Conservation (phyloP, 2,329 filamentous ascomycete species). For the Botrytis sinoallii region DNA sequence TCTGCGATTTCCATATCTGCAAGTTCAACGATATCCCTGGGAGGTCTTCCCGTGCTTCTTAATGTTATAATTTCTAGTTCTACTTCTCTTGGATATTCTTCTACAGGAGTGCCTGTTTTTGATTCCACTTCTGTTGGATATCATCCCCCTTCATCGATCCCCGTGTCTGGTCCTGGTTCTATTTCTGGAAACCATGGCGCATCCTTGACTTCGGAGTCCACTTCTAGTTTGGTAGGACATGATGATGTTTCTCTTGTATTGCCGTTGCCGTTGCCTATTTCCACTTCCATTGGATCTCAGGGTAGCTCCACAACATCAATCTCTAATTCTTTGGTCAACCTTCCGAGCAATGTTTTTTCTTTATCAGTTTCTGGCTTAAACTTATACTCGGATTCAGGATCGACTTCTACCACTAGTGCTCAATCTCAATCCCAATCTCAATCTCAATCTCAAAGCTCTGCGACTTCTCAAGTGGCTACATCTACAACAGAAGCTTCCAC, state of each 20-base stretch:
- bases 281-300: constrained; percentile 11
- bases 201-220: constrained; percentile 5
- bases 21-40: constrained; percentile 16
- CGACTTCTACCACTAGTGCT: constrained; percentile 12
- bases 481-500: constrained; percentile 4
- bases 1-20: constrained; percentile 10
- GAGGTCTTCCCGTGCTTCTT: not conserved
- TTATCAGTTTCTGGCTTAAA: constrained; percentile 16
- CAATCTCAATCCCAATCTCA: constrained; percentile 9
- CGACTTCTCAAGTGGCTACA: constrained; percentile 5
- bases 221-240: constrained; percentile 9
- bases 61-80: constrained; percentile 17
- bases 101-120: not conserved
- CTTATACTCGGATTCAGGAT: constrained; percentile 23
- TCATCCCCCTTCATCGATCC: not conserved
- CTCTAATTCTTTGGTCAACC: constrained; percentile 11
- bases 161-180: not conserved
- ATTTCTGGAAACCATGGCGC: not conserved
- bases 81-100: constrained; percentile 18
- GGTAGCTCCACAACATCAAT: constrained; percentile 1
- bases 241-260: not conserved
- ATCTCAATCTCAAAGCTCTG: constrained; percentile 15
- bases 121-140: constrained; percentile 15
- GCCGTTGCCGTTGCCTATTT: not conserved
- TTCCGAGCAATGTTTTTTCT: constrained; percentile 10